Percentiles rank a stretch among this genome's conserved stretches.
Conservation (phyloP, 768 basidiomycete species). For the Megacollybia marginata region DNA sequence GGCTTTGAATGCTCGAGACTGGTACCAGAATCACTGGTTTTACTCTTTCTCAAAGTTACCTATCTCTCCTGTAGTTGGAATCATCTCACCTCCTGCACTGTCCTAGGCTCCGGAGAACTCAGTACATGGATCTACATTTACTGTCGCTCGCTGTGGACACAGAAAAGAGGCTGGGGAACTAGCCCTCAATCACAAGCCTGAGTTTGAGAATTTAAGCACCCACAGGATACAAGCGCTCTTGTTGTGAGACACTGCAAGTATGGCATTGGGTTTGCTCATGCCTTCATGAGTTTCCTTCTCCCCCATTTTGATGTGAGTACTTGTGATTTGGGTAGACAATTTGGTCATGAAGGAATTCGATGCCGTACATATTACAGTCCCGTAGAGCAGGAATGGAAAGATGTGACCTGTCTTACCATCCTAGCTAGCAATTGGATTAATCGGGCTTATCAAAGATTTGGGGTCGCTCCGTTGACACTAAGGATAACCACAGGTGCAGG, state of each 20-base stretch:
- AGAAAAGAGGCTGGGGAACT: slow-evolving; percentile 38
- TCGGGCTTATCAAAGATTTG: slow-evolving; percentile 15
- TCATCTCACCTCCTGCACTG: slow-evolving; percentile 27
- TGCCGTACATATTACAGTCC: slow-evolving; percentile 46
- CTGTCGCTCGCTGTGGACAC: slow-evolving; percentile 32
- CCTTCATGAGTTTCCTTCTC: slow-evolving; percentile 20
- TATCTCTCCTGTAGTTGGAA: slow-evolving; percentile 27
- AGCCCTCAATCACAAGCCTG: slow-evolving; percentile 36
- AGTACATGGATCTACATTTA: slow-evolving; percentile 49
- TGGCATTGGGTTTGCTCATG: slow-evolving; percentile 40
- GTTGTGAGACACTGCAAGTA: slow-evolving; percentile 30
- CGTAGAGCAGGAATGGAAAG: slow-evolving; percentile 41
- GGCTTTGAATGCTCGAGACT: too few species aligned
- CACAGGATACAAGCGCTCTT: slow-evolving; percentile 51
- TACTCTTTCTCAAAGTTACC: too few species aligned
- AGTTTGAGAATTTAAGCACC: slow-evolving; percentile 35
- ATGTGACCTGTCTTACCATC: slow-evolving; percentile 53
- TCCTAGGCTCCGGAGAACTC: slow-evolving; percentile 29
- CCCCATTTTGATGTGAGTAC: too few species aligned
- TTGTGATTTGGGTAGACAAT: slow-evolving; percentile 32
- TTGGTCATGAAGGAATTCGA: slow-evolving; percentile 56
- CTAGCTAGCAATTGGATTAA: slow-evolving; percentile 56
- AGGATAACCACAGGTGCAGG: too few species aligned
- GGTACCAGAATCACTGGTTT: too few species aligned
- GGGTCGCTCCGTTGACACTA: slow-evolving; percentile 25